These are phyloP conservation scores for Begonia fuchsioides DNA, from an alignment of 306 rosid species.

Conservation along the genomic window DNA sequence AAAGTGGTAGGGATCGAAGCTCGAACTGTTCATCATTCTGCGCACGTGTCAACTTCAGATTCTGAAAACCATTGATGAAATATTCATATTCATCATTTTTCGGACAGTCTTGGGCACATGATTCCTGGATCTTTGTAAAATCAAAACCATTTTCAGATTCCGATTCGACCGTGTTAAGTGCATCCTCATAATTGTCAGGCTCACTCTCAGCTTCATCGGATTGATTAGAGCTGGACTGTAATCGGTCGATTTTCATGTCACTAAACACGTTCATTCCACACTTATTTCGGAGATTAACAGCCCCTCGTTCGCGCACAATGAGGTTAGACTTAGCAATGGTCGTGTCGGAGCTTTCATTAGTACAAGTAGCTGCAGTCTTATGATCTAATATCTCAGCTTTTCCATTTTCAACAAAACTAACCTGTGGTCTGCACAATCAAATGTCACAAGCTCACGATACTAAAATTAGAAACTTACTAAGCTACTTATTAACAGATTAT, in stretches of 20 bases:
- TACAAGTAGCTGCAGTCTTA: slow-evolving; percentile 21
- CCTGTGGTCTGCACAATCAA: slow-evolving; percentile 30
- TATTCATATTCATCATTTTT: slow-evolving; percentile 43
- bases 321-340: slow-evolving; percentile 17
- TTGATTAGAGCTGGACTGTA: slow-evolving; percentile 19
- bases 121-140: slow-evolving; percentile 58
- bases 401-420: slow-evolving; percentile 16
- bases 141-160: slow-evolving; percentile 77
- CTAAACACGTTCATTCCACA: slow-evolving; percentile 7
- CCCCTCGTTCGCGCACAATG: slow-evolving; percentile 21
- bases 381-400: slow-evolving; percentile 59
- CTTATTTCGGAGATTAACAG: slow-evolving; percentile 6
- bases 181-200: slow-evolving; percentile 75
- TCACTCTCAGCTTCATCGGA: slow-evolving; percentile 67
- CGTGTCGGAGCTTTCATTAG: slow-evolving; percentile 26
- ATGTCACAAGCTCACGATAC: slow-evolving; percentile 15
- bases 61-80: slow-evolving; percentile 49
- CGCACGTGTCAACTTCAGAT: slow-evolving; percentile 22
- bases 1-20: slow-evolving; percentile 46
- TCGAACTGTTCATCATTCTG: slow-evolving; percentile 27
- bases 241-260: slow-evolving; percentile 14
- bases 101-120: slow-evolving; percentile 21
- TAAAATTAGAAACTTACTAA: slow-evolving; percentile 1
- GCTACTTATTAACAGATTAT: slow-evolving; percentile 11
- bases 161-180: slow-evolving; percentile 76